Percentiles rank a stretch among this genome's conserved stretches.
phyloP scores from a whole-genome alignment of 257 asterid species.

The Orobanche coerulescens region DNA sequence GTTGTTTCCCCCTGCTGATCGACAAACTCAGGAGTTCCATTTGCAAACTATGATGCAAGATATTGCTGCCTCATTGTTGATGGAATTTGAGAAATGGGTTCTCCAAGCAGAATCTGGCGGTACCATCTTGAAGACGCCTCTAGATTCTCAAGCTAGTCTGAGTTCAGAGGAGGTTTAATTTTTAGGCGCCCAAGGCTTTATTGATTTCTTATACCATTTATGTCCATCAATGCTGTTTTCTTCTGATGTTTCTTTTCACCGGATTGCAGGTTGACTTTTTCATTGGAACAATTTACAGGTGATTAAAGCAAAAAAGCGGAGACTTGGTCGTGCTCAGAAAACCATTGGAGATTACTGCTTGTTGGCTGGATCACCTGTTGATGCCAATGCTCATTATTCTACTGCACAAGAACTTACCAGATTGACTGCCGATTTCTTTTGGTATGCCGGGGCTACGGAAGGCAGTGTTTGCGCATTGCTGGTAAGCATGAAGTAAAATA shows the following conservation, averaged over 20 bases:
- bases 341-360: constrained; percentile 91
- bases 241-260: too few species aligned
- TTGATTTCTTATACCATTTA: constrained; percentile 21
- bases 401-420: constrained; percentile 89
- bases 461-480: constrained; percentile 92
- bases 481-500: constrained; percentile 43
- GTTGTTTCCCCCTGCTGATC: constrained; percentile 90
- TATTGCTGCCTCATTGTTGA: constrained; percentile 82
- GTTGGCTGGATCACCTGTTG: constrained; percentile 95
- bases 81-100: constrained; percentile 96
- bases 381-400: constrained; percentile 92
- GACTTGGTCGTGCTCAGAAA: constrained; percentile 91
- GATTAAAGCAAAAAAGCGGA: constrained; percentile 87
- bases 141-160: constrained; percentile 97
- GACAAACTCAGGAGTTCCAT: constrained; percentile 86
- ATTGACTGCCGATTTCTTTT: constrained; percentile 83
- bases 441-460: constrained; percentile 98
- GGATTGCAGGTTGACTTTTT: too few species aligned
- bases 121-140: constrained; percentile 88
- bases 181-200: constrained; percentile 62
- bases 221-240: constrained; percentile 15
- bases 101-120: constrained; percentile 88
- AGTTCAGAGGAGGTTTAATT: constrained; percentile 98
- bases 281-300: constrained; percentile 43
- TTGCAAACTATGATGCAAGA: constrained; percentile 95